Percentiles rank a stretch among this genome's conserved stretches.
phyloP scores from a whole-genome alignment of 495 filamentous ascomycete genomes.

The Podospora australis region DNA sequence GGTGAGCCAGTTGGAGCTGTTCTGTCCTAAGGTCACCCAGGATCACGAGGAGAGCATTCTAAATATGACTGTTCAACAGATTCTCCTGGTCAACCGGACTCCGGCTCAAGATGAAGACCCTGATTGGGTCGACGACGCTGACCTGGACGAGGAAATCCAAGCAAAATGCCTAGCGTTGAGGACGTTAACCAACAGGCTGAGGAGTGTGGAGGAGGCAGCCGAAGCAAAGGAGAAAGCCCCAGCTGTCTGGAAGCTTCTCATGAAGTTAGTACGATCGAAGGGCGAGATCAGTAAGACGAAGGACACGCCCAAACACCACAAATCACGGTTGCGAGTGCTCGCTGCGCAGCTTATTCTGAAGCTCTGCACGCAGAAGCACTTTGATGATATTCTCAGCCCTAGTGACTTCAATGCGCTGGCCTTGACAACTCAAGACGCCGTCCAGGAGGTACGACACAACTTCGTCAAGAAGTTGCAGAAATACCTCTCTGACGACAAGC shows the following conservation, averaged over 20 bases:
- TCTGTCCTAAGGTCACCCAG: slow-evolving; percentile 66
- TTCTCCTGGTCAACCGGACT: slow-evolving; percentile 64
- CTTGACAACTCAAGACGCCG: slow-evolving; percentile 68
- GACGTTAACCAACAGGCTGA: slow-evolving; percentile 79
- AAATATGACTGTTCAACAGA: slow-evolving; percentile 67
- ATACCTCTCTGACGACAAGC: slow-evolving; percentile 60
- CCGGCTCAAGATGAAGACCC: slow-evolving; percentile 43
- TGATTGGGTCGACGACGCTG: slow-evolving; percentile 62
- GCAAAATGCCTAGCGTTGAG: slow-evolving; percentile 87
- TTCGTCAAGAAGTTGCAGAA: slow-evolving; percentile 86
- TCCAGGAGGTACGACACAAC: slow-evolving; percentile 62
- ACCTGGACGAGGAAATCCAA: slow-evolving; percentile 69
- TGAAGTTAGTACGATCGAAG: slow-evolving; percentile 60
- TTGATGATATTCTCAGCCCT: slow-evolving; percentile 69
- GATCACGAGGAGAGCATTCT: slow-evolving; percentile 70
- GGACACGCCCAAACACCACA: slow-evolving; percentile 67
- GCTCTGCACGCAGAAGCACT: slow-evolving; percentile 63
- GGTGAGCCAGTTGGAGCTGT: slow-evolving; percentile 73
- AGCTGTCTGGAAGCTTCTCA: slow-evolving; percentile 71
- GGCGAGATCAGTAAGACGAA: slow-evolving; percentile 73
- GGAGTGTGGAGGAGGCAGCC: slow-evolving; percentile 54
- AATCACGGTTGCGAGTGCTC: slow-evolving; percentile 67
- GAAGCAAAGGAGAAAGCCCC: slow-evolving; percentile 58
- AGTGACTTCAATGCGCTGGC: slow-evolving; percentile 74
- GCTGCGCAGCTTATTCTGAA: slow-evolving; percentile 82